Base-by-base conservation (phyloP, 2,329 filamentous ascomycete genomes). In the Zymoseptoria ardabiliae region DNA sequence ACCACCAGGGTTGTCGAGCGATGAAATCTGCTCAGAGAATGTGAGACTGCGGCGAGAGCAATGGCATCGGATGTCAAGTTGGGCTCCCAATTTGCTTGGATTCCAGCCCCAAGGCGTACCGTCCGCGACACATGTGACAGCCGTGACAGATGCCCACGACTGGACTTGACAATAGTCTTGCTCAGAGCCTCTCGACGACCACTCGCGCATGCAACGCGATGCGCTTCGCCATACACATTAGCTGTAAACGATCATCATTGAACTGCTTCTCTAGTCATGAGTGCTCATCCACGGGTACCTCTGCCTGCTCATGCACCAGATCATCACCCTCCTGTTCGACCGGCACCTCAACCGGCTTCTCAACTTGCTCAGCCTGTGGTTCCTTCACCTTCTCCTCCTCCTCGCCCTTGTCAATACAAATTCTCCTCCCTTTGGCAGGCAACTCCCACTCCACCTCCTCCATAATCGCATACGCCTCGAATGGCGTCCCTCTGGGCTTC, bases 381-480 rank as follows among this genome's bases (percentile, higher is more conserved):
- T 45, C 13, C 35, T n/a, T 13, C 11, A 13, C 35, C 35, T 45
- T 45, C 6, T 45, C 35, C 35, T 45, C 35, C 35, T 45, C 35
- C 11, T 45, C 28, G 11, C 11, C 35, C 21, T 68, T 62, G 19
- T 66, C 65, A 58, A 68, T 62, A 50, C 66, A 69, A 7, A 69
- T 60, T 54, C 61, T 66, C 58, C 67, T 61, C 22, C 58, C 57
- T 48, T 66, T 64, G n/a, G 68, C 67, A 4, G 68, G 68, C 7
- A 70, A 57, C 21, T 62, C 57, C 69, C 69, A 71, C 48, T 69
- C 63, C 21, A 69, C 64, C 52, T 66, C 63, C 59, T 70, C 68
- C 69, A 69, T 70, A 25, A 71, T 65, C 19, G 65, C 69, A 61
- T 68, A 71, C n/a, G 64, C 59, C 58, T 71, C 69, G 48, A 68